Evolutionary conservation across 1,284 basidiomycete genomes (phyloP).

Genomic region (Puccinia polysora): DNA sequence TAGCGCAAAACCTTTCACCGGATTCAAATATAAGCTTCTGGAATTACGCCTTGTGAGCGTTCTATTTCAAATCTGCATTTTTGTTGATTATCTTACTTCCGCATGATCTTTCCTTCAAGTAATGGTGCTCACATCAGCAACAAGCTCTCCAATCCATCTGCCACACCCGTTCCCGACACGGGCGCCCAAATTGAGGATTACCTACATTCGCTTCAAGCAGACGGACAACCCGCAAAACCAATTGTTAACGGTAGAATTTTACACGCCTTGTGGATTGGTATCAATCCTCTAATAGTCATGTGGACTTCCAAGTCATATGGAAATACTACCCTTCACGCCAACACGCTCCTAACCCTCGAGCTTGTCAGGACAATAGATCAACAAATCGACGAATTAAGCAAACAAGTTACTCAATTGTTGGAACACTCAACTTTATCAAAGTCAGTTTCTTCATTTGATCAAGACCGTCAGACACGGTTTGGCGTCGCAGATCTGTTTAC

Average conservation of each 20-base stretch:
- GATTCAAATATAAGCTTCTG: conserved; percentile 10
- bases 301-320: neutral
- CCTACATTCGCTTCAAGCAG: neutral
- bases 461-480: neutral
- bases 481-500: neutral
- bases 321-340: neutral
- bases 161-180: conserved; percentile 27
- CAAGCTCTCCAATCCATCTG: neutral
- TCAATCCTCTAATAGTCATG: conserved; percentile 22
- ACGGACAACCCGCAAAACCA: neutral
- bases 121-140: conserved; percentile 43
- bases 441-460: neutral
- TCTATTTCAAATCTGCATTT: neutral
- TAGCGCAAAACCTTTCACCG: conserved; percentile 22
- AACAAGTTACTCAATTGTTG: neutral
- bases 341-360: neutral
- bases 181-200: conserved; percentile 23
- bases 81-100: neutral
- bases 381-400: conserved; percentile 12
- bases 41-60: conserved; percentile 36
- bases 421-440: neutral
- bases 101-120: neutral
- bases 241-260: conserved; percentile 8
- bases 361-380: neutral
- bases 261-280: conserved; percentile 32